Conservation (phyloP, 345 rosid genomes). For the Hirschfeldia incana region DNA sequence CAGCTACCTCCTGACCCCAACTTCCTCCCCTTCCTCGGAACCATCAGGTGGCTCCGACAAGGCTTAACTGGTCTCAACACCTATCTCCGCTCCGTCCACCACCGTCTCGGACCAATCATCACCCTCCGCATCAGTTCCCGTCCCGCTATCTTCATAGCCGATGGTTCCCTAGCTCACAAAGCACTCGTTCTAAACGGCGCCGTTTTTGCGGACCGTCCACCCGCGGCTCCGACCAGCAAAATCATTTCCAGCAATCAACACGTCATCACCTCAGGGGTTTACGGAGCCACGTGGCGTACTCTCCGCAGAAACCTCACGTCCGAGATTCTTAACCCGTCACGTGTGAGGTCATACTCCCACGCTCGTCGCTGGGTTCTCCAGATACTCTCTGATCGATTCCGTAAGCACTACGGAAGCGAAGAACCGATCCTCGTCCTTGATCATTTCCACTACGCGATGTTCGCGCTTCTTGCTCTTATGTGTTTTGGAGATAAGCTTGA, state of each 20-base stretch:
- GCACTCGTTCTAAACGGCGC: conserved; percentile 38
- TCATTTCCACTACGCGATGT: neutral
- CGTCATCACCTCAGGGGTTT: neutral
- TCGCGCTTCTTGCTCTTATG: conserved; percentile 31
- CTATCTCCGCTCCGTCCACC: conserved; percentile 4
- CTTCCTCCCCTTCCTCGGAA: conserved; percentile 32
- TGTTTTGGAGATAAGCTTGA: conserved; percentile 43
- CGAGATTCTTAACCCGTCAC: neutral
- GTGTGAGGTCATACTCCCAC: neutral
- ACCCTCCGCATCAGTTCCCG: neutral
- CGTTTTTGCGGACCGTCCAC: conserved; percentile 38
- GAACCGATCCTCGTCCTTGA: neutral
- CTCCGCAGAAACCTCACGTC: neutral
- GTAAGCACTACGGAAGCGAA: neutral
- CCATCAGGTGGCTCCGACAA: conserved; percentile 21
- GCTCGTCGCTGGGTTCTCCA: neutral
- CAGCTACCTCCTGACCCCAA: conserved; percentile 32
- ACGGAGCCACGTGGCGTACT: neutral
- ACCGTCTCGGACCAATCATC: conserved; percentile 35
- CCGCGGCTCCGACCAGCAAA: conserved; percentile 3
- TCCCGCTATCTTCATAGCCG: conserved; percentile 26
- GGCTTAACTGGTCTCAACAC: conserved; percentile 8
- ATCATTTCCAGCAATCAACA: neutral
- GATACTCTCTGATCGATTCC: neutral
- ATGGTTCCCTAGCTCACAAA: conserved; percentile 29